Evolutionary conservation across 129 eudicot genomes (phyloP).

Genomic region (Ambrosia trifida): DNA sequence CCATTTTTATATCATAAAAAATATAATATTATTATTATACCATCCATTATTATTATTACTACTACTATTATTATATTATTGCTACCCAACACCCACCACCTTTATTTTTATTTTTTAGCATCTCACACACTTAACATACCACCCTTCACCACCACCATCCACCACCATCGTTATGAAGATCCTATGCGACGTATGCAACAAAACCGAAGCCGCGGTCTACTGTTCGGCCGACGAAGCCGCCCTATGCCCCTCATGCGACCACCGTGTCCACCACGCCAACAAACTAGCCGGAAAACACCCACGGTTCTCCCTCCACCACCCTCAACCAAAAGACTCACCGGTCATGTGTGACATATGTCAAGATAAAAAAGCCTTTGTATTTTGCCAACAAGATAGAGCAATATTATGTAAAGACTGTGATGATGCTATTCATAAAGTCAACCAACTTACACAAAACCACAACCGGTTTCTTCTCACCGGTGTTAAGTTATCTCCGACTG

Average conservation of each 20-base stretch:
- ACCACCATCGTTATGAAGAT: conserved; percentile 57
- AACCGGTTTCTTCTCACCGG: conserved; percentile 75
- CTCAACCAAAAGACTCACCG: conserved; percentile 51
- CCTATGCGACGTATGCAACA: conserved; percentile 83
- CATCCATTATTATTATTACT: no score
- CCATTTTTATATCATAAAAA: conserved; percentile 15
- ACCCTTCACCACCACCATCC: neutral
- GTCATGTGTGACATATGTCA: conserved; percentile 66
- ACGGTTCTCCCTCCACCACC: conserved; percentile 75
- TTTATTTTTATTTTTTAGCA: conserved; percentile 24
- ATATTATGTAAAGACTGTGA: conserved; percentile 76
- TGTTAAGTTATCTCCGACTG: conserved; percentile 56
- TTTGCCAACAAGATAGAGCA: conserved; percentile 81
- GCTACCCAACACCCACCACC: conserved; percentile 18
- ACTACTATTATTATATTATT: neutral
- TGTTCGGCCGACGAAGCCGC: conserved; percentile 90
- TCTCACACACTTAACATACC: neutral
- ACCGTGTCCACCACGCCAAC: conserved; percentile 91
- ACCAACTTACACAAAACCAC: conserved; percentile 62
- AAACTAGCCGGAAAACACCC: conserved; percentile 94
- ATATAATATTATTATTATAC: no score
- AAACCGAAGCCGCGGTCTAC: conserved; percentile 62
- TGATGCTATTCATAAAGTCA: conserved; percentile 64
- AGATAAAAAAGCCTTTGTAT: conserved; percentile 68
- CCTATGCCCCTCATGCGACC: conserved; percentile 79